Percentiles rank a stretch among this genome's conserved stretches.
These are phyloP conservation scores for Malassezia vespertilionis DNA, from an alignment of 1,284 basidiomycete species.

Conservation along the genomic window DNA sequence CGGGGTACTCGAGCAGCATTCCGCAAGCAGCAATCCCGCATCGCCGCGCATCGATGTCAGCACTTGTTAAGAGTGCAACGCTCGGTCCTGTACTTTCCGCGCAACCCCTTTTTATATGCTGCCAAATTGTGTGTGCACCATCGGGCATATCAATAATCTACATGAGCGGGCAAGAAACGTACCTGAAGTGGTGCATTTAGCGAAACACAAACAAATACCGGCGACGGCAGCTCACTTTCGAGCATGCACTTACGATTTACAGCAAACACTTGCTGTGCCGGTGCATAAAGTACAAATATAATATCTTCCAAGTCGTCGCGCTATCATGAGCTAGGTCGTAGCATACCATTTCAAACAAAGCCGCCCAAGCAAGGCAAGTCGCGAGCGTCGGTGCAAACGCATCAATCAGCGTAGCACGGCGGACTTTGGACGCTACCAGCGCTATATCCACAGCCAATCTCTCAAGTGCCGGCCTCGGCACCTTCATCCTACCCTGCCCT, in stretches of 20 bases:
- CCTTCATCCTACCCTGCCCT: background rate
- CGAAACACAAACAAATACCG: background rate
- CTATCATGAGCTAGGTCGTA: background rate
- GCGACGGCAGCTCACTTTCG: too few relatives aligned
- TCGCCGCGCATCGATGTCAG: background rate
- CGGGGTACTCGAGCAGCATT: conserved; percentile 11
- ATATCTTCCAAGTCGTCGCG: background rate
- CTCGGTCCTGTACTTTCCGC: background rate
- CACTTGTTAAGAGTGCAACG: background rate
- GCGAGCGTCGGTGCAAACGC: background rate
- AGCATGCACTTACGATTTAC: background rate
- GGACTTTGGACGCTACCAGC: background rate
- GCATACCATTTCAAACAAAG: background rate
- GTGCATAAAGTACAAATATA: background rate
- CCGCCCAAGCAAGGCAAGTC: too few relatives aligned
- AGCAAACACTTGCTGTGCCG: conserved; percentile 10
- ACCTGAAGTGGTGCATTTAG: background rate
- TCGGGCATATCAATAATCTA: background rate
- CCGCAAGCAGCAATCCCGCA: conserved; percentile 3
- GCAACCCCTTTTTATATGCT: background rate
- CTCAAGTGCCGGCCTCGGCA: background rate
- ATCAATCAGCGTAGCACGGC: conserved; percentile 7
- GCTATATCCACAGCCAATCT: background rate
- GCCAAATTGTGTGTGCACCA: background rate
- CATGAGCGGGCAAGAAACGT: background rate